Percentiles rank a stretch among this genome's conserved stretches.
These are phyloP conservation scores for Sporothrix mexicana DNA, from an alignment of 2,329 filamentous ascomycete species.

Conservation along the genomic window DNA sequence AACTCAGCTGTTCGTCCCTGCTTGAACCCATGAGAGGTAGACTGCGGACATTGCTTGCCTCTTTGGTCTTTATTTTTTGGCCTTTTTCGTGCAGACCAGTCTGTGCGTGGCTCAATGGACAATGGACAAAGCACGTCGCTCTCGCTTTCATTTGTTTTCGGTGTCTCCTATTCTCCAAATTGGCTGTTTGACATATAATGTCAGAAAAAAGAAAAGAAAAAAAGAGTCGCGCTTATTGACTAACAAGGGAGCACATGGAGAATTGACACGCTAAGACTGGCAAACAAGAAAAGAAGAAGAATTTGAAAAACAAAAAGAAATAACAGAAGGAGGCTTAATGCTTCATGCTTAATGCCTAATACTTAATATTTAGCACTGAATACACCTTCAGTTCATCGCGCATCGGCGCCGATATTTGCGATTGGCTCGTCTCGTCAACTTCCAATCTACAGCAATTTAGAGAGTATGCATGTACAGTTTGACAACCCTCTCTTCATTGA, in stretches of 20 bases:
- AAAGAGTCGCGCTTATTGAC: background rate
- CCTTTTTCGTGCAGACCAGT: background rate
- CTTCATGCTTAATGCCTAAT: no score
- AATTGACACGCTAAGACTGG: background rate
- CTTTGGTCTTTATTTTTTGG: background rate
- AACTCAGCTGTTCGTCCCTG: background rate
- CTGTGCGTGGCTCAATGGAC: background rate
- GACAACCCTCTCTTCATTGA: background rate
- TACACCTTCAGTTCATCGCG: background rate
- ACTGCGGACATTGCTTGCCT: background rate
- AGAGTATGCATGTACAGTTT: background rate
- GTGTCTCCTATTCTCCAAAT: background rate
- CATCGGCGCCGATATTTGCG: background rate
- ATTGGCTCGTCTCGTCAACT: background rate
- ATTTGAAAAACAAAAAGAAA: no score
- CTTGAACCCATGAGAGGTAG: background rate
- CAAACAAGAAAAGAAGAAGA: background rate
- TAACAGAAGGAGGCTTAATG: no score
- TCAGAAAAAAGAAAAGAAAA: background rate
- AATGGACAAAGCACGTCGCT: background rate
- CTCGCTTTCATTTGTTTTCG: background rate
- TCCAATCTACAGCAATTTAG: constrained; percentile 2
- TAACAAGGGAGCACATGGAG: background rate
- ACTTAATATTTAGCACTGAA: no score
- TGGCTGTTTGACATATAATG: background rate